Evolutionary conservation across 495 filamentous ascomycete species (phyloP).

Genomic region (Barbatosphaeria neglecta): DNA sequence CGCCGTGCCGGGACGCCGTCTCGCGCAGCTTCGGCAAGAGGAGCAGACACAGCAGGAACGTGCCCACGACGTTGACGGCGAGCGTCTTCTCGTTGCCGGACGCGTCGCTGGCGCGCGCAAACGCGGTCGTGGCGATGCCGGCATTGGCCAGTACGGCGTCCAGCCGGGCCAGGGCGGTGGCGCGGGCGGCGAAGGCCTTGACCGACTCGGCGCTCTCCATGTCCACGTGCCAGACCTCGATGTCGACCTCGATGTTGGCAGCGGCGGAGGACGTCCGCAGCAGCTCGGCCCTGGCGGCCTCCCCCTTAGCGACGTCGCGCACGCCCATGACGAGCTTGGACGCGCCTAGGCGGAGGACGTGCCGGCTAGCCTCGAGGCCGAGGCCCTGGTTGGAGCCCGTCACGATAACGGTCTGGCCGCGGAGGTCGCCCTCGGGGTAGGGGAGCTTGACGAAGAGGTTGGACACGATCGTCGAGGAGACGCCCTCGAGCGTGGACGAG

Average conservation of each 20-base stretch:
- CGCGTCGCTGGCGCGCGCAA: constrained; percentile 12
- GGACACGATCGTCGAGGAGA: neutral
- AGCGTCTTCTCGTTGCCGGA: constrained; percentile 25
- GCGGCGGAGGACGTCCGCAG: constrained; percentile 15
- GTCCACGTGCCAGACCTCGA: constrained; percentile 45
- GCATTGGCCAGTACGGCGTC: constrained; percentile 40
- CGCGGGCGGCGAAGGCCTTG: constrained; percentile 24
- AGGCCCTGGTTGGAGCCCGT: constrained; percentile 39
- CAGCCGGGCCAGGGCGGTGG: constrained; percentile 21
- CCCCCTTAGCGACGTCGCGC: constrained; percentile 20
- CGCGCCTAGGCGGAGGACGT: constrained; percentile 23
- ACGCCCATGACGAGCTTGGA: constrained; percentile 31
- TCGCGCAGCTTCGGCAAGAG: constrained; percentile 28
- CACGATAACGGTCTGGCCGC: constrained; percentile 29
- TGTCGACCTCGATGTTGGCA: constrained; percentile 9
- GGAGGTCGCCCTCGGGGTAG: neutral
- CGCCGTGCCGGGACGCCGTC: constrained; percentile 6
- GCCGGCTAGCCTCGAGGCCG: constrained; percentile 30
- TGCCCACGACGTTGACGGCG: constrained; percentile 37
- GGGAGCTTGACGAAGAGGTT: neutral
- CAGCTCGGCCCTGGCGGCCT: constrained; percentile 24
- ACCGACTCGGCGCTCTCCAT: constrained; percentile 29
- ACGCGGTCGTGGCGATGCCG: constrained; percentile 16
- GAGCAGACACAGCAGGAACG: constrained; percentile 28
- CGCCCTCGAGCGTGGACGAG: constrained; percentile 3